A percentile compares a stretch with the other conserved stretches of the same genome.
Conservation (phyloP, 306 rosid genomes). For the Vigna nakashimae region DNA sequence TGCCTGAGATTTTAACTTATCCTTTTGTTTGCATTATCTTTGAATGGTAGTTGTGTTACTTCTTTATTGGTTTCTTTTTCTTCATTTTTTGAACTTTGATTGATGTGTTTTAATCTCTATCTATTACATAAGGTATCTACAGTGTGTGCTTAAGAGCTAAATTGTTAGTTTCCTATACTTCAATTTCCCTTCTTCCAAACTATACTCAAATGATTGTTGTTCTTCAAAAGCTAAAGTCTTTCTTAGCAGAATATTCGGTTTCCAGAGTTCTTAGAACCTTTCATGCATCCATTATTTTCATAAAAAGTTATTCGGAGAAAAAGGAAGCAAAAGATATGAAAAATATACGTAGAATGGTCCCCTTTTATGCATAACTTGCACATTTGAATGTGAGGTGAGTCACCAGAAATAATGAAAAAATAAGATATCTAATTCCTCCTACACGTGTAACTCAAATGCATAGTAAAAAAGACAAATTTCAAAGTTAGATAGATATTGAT, state of each 20-base stretch:
- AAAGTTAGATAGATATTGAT: neutral
- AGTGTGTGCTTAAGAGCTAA: neutral
- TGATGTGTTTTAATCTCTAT: constrained; percentile 10
- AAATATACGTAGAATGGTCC: constrained; percentile 42
- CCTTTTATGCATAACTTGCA: constrained; percentile 5
- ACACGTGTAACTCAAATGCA: constrained; percentile 35
- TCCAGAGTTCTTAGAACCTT: constrained; percentile 48
- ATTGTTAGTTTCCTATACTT: neutral
- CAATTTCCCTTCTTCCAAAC: constrained; percentile 1
- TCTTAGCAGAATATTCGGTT: constrained; percentile 34
- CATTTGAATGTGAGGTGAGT: constrained; percentile 37
- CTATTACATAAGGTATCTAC: neutral
- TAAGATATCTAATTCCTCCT: neutral
- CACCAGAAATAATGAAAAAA: constrained; percentile 38
- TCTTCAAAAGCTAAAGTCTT: constrained; percentile 24
- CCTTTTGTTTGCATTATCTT: constrained; percentile 24
- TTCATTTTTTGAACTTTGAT: neutral
- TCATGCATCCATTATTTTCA: constrained; percentile 58
- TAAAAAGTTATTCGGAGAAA: constrained; percentile 40
- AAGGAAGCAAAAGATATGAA: constrained; percentile 24
- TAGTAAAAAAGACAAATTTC: constrained; percentile 22
- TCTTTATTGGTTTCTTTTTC: constrained; percentile 21
- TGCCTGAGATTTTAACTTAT: neutral
- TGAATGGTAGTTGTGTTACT: neutral
- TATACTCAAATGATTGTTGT: constrained; percentile 25